Evolutionary conservation across 73 alveolate genomes (phyloP), one percentile per base, ranked within the genome.

Genomic region (Breviolum minutum): DNA sequence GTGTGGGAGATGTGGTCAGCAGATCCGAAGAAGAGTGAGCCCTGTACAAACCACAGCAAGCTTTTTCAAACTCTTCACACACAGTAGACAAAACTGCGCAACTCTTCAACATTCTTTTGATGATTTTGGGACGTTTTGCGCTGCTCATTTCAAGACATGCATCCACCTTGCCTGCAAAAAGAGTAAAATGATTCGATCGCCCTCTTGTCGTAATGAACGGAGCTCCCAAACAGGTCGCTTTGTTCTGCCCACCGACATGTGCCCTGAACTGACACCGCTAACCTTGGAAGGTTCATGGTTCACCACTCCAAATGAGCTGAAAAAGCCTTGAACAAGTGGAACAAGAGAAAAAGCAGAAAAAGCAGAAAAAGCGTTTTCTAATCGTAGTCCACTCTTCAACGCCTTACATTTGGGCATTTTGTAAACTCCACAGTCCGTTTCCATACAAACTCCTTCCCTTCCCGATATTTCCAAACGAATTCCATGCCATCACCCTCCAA

Each of bases 141-240:
- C 16, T 73, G 82, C 48, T 19, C 29, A 7, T 20, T 71, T 71
- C 63, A 12, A 16, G 24, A 13, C 63, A 10, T 10, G 29, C 19
- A 29, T 16, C 19, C 63, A 77, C 5, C 86, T 24, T 22, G 76
- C 92, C 92, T 90, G 96, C 87, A 90, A 63, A 63, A 90, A 90
- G 77, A 90, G 96, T 87, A 90, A 40, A 30, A 70, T 54, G 77
- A 90, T 90, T 8, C 96, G 87, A 30, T 90, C 96, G 29, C 96
- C 96, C 62, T 90, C 96, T 68, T 71, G 20, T 32, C 96, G 71
- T 29, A 90, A 17, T 26, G 48, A 63, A 22, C 96, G 96, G 11
- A 90, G 96, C 87, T 90, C 96, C 96, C 96, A 90, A 32, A 90
- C 96, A 22, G 96, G 96, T 63, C 96, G 96, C 96, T 90, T 90